Evolutionary conservation across 2,329 filamentous ascomycete genomes (phyloP).

Genomic region (Clonostachys chloroleuca): DNA sequence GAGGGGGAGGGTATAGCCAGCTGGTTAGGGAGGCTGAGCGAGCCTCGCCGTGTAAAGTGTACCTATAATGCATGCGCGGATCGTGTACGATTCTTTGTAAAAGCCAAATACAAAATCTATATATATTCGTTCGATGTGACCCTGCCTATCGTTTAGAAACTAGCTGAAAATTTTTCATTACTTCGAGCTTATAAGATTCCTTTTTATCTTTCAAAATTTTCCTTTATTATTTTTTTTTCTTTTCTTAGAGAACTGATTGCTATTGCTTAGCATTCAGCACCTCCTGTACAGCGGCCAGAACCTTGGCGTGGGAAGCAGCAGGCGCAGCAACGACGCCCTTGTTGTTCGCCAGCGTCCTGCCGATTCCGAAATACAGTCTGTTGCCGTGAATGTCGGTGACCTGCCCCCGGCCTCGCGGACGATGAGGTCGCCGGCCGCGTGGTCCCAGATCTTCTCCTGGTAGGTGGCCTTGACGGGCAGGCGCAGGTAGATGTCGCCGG

Average conservation of each 20-base stretch:
- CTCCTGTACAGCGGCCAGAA: conserved; percentile 77
- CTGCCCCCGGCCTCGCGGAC: conserved; percentile 90
- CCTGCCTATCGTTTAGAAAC: too few relatives aligned
- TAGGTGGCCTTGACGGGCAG: conserved; percentile 83
- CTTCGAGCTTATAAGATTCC: not conserved
- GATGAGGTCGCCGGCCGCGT: conserved; percentile 91
- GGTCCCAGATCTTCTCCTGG: conserved; percentile 99
- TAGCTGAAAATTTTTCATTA: too few relatives aligned
- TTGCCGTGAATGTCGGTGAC: conserved; percentile 89
- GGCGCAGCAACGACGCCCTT: conserved; percentile 93
- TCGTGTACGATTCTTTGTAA: too few relatives aligned
- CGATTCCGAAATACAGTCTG: conserved; percentile 78
- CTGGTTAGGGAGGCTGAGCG: too few relatives aligned
- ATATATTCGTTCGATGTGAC: too few relatives aligned
- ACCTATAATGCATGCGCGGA: too few relatives aligned
- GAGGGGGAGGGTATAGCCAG: too few relatives aligned
- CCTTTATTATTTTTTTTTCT: conserved; percentile 5
- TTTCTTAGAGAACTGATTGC: not conserved
- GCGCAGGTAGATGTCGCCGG: conserved; percentile 90
- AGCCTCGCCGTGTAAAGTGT: too few relatives aligned
- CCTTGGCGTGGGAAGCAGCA: conserved; percentile 66
- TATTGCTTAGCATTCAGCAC: conserved; percentile 51
- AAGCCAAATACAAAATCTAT: too few relatives aligned
- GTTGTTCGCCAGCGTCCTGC: conserved; percentile 82
- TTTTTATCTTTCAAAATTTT: not conserved